phyloP scores from a whole-genome alignment of 2,329 filamentous ascomycete genomes.

The Colletotrichum karsti region DNA sequence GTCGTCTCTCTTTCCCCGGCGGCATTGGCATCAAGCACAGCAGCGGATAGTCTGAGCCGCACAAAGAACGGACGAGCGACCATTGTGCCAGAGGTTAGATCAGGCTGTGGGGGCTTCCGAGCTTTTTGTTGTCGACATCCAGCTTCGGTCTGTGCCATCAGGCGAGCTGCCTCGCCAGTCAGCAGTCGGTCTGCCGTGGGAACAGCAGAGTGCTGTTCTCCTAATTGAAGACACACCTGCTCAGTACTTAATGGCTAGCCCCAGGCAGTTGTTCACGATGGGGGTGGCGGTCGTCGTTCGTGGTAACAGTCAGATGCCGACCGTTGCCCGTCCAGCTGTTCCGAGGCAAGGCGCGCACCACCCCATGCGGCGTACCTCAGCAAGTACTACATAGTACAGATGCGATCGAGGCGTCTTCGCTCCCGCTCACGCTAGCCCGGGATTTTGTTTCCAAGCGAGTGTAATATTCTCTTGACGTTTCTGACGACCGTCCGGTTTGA shows the following conservation, averaged over 20 bases:
- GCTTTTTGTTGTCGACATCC: background rate
- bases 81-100: background rate
- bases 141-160: background rate
- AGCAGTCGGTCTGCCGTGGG: background rate
- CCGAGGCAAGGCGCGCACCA: slow-evolving; percentile 13
- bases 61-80: background rate
- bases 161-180: background rate
- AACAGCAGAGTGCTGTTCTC: background rate
- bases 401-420: slow-evolving; percentile 4
- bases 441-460: background rate
- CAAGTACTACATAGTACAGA: slow-evolving; percentile 18
- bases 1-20: background rate
- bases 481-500: slow-evolving; percentile 26
- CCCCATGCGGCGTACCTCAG: background rate
- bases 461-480: slow-evolving; percentile 20
- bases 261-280: background rate
- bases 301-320: slow-evolving; percentile 16
- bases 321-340: slow-evolving; percentile 7
- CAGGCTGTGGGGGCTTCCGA: background rate
- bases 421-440: slow-evolving; percentile 6
- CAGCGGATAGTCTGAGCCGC: background rate
- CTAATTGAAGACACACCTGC: background rate
- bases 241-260: background rate
- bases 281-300: background rate
- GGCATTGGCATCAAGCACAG: background rate